These are phyloP conservation scores for Artemisia argyi DNA, from an alignment of 129 eudicot species.

Conservation along the genomic window DNA sequence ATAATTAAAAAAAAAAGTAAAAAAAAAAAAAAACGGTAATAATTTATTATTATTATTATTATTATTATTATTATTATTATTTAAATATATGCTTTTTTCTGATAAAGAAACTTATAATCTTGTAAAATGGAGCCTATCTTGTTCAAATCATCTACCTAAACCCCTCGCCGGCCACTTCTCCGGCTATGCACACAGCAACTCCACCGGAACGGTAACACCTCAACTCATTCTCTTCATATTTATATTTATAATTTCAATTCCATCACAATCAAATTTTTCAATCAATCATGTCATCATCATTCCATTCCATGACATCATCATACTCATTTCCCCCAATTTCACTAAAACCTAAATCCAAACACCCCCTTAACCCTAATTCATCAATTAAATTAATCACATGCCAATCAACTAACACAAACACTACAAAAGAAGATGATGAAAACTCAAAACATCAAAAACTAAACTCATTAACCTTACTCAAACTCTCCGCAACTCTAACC, in stretches of 20 bases:
- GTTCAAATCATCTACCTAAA: constrained; percentile 1
- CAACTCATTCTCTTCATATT: constrained; percentile 5
- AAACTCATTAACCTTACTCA: constrained; percentile 35
- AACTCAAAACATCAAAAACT: constrained; percentile 15
- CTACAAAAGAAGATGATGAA: too few relatives aligned
- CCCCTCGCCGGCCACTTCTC: constrained; percentile 29
- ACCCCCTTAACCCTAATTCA: constrained; percentile 21
- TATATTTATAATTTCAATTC: constrained; percentile 15
- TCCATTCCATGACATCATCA: constrained; percentile 45
- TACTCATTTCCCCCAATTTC: constrained; percentile 28
- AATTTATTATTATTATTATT: too few relatives aligned
- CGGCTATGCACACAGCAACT: constrained; percentile 16
- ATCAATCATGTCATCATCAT: constrained; percentile 78
- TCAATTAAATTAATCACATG: too few relatives aligned
- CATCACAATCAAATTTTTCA: too few relatives aligned
- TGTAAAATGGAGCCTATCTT: constrained; percentile 25
- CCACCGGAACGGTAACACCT: constrained; percentile 23
- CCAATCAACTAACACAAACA: too few relatives aligned
- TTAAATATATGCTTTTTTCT: too few relatives aligned
- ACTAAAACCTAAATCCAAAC: constrained; percentile 19
- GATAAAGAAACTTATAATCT: too few relatives aligned
- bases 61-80: too few relatives aligned
- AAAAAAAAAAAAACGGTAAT: too few relatives aligned
- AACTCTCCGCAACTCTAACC: constrained; percentile 67
- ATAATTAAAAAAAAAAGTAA: too few relatives aligned